Evolutionary conservation across 345 rosid genomes (phyloP), one percentile per base, ranked within the genome.

Genomic region (Populus euphratica): DNA sequence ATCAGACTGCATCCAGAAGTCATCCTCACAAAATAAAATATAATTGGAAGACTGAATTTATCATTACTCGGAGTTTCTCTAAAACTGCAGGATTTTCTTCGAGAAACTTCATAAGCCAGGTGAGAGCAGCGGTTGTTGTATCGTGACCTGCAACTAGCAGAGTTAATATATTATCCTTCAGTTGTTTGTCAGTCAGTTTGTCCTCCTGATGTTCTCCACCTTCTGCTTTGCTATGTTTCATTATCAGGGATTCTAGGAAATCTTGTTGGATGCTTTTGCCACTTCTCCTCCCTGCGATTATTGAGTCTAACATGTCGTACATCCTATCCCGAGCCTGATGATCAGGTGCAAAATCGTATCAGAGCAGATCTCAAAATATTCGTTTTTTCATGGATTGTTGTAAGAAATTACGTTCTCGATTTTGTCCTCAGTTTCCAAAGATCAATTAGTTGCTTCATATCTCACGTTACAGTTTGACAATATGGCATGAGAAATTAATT

Each of bases 141-240:
- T 91, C 90, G 75, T 89, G 94, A 6, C 94, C 94, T 39, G 92
- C 92, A 75, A 91, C 84, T 20, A 91, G 85, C 39, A 91, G 85
- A 73, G 94, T 89, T 16, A 89, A 72, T 43, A 91, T 72, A 52
- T 89, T 89, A 84, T 87, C 92, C 79, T 91, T 91, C 76, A 91
- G 62, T 68, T 89, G 92, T 54, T 75, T 56, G 70, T 89, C 92
- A 0, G 90, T 86, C 70, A 91, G 87, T 78, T 89, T 89, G 25
- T 87, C 74, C 73, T 78, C 89, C 49, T 69, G 68, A 3, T 75
- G 82, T 68, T 79, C 77, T 72, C 23, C 82, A 18, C 76, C 78
- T 14, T 77, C 56, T 38, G 65, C 79, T 80, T 70, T 88, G 78
- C 83, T 81, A 54, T 88, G 89, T 78, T 88, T 89, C 74, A 91